Evolutionary conservation across 306 rosid genomes (phyloP).

Genomic region (Pterocarpus santalinus): DNA sequence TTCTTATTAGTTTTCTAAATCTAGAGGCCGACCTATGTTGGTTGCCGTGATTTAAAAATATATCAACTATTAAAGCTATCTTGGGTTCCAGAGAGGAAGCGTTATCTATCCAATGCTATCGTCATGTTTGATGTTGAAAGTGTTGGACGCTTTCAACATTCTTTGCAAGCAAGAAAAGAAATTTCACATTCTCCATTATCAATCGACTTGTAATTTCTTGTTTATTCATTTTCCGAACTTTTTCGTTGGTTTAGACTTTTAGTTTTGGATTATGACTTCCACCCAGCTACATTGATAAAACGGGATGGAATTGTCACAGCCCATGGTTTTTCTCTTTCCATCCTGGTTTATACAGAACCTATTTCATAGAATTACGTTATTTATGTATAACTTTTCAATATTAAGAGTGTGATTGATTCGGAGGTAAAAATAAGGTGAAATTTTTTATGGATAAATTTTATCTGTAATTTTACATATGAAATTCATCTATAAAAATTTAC

Average conservation of each 20-base stretch:
- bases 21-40: constrained; percentile 1
- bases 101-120: constrained; percentile 20
- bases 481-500: too few relatives aligned
- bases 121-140: constrained; percentile 37
- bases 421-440: too few relatives aligned
- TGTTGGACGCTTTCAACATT: constrained; percentile 31
- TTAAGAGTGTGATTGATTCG: too few relatives aligned
- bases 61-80: background rate
- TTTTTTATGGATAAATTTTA: too few relatives aligned
- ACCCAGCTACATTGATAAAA: background rate
- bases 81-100: constrained; percentile 25
- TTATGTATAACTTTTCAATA: too few relatives aligned
- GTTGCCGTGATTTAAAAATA: background rate
- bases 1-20: background rate
- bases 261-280: background rate
- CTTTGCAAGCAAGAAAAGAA: background rate
- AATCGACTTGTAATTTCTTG: constrained; percentile 24
- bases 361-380: background rate
- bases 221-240: background rate
- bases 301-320: constrained; percentile 4
- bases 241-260: constrained; percentile 21
- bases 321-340: constrained; percentile 39
- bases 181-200: constrained; percentile 11
- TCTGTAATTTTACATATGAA: too few relatives aligned
- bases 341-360: background rate